Evolutionary conservation across 169 alveolate genomes (phyloP), one percentile per base, ranked within the genome.

Genomic region (Plasmodium vivax): DNA sequence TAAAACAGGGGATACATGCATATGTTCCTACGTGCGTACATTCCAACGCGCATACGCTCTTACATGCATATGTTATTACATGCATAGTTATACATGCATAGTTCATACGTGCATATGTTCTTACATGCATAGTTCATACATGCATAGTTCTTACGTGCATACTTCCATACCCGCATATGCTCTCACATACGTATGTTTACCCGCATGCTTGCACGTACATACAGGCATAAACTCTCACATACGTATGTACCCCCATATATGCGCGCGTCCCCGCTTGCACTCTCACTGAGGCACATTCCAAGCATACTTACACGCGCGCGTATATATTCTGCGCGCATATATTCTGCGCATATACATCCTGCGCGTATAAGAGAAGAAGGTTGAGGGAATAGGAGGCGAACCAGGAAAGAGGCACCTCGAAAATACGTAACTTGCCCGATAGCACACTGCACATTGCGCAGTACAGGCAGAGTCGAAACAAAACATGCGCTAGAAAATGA

Each of bases 401-500:
- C 23, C 27, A 23, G 36, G 43, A 83, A 83, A 83, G 38, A 58
- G 72, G 41, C 2, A 43, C 27, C 30, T 19, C 8, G n/a, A 58
- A 32, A 34, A 83, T 7, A 83, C 30, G 34, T 14, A 82, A 82
- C 32, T 43, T 77, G 27, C 38, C 14, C 77, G 43, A 81, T 75
- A 75, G 10, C 45, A 34, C 32, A 34, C 34, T 38, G n/a, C 45
- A 51, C 16, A 45, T 12, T 54, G 3, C n/a, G 30, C 30, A 30
- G 10, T 9, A 16, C 43, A 23, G 82, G 71, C 23, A n/a, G 41
- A 80, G 45, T 34, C 19, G 79, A 58, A 79, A 88, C 41, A 88
- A 88, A 88, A 79, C 82, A 75, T 82, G 92, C 23, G 54, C 81
- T 92, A 72, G 12, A 90, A 92, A 54, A 92, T 92, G 95, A 83